These are phyloP conservation scores for Yarrowia hollandica DNA, from an alignment of 805 yeast species.

Conservation along the genomic window DNA sequence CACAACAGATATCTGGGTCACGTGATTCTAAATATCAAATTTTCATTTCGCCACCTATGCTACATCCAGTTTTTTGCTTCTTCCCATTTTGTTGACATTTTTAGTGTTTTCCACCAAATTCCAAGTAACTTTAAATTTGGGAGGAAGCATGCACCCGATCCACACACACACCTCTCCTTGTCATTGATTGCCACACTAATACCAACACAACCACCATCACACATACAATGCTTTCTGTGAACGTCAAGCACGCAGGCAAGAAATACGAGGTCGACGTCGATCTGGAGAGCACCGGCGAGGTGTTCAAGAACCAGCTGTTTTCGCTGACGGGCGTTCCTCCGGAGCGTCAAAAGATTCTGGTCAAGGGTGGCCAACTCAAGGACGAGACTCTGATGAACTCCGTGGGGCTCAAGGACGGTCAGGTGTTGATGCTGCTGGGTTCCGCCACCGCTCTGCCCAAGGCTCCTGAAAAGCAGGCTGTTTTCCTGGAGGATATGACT, in stretches of 20 bases:
- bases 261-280: constrained; percentile 58
- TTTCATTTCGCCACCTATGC: no score
- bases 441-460: constrained; percentile 70
- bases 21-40: no score
- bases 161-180: no score
- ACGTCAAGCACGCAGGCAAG: constrained; percentile 69
- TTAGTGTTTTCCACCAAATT: no score
- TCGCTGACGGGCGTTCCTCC: constrained; percentile 80
- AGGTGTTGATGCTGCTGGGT: constrained; percentile 84
- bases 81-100: no score
- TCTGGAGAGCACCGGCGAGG: constrained; percentile 55
- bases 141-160: no score
- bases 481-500: constrained; percentile 69
- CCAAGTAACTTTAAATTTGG: no score
- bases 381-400: constrained; percentile 61
- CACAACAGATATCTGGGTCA: no score
- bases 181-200: no score
- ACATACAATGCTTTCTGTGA: constrained; percentile 38
- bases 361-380: constrained; percentile 82
- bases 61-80: no score
- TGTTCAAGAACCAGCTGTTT: constrained; percentile 67
- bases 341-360: constrained; percentile 83
- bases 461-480: constrained; percentile 49
- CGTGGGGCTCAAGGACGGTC: constrained; percentile 61
- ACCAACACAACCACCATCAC: neutral